These are phyloP conservation scores for Podochytrium sp. DNA, from an alignment of 192 early-diverging fungal genomes.

Conservation along the genomic window DNA sequence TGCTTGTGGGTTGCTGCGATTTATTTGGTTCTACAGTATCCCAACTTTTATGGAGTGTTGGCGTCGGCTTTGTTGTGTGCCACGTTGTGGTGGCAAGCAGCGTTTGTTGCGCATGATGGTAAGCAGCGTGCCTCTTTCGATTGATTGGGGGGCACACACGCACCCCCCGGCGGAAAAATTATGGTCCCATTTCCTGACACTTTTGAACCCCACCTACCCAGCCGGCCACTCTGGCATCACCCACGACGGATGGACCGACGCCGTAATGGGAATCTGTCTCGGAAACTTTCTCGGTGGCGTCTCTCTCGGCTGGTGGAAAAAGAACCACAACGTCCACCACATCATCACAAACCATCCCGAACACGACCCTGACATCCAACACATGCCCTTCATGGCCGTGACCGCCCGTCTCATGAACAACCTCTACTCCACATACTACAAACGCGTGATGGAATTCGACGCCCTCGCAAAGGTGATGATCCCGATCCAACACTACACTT, in stretches of 20 bases:
- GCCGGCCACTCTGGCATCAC: constrained; percentile 94
- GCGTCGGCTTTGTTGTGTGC: constrained; percentile 28
- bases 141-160: too few relatives aligned
- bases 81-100: constrained; percentile 74
- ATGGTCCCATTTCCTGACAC: too few relatives aligned
- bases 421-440: constrained; percentile 89
- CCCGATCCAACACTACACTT: constrained; percentile 81
- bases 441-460: constrained; percentile 82
- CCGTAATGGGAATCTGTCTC: constrained; percentile 79
- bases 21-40: constrained; percentile 32
- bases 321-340: constrained; percentile 96
- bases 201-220: neutral
- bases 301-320: constrained; percentile 96
- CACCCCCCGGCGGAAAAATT: too few relatives aligned
- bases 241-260: constrained; percentile 72
- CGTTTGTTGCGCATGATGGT: constrained; percentile 91
- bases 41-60: constrained; percentile 31
- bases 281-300: constrained; percentile 86
- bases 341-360: constrained; percentile 92
- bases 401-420: constrained; percentile 77
- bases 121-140: neutral
- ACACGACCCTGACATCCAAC: constrained; percentile 98
- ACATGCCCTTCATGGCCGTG: constrained; percentile 93
- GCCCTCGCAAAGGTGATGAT: constrained; percentile 74
- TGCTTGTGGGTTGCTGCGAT: constrained; percentile 40